Base-by-base conservation (phyloP, 2,329 filamentous ascomycete genomes). In the Talaromyces marneffei region DNA sequence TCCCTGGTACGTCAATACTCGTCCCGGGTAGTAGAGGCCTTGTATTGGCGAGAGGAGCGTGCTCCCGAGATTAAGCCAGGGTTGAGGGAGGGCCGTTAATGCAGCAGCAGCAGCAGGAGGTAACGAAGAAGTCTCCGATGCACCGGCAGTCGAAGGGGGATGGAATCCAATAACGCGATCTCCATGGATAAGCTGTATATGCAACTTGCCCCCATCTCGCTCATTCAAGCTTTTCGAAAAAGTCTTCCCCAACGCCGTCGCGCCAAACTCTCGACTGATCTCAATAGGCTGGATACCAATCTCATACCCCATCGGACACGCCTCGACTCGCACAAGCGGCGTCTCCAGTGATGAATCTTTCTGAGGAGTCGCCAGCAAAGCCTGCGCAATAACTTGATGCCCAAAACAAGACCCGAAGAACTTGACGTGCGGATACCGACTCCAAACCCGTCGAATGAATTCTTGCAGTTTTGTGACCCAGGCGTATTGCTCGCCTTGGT, bases 371-470 rank as follows among this genome's bases (percentile, higher is more conserved):
- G 65, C 62, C 2, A 72, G 64, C 12, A 72, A 57, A 3, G 69
- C 67, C 25, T 71, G 65, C 1, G 70, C 72, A 40, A 73, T 66
- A 20, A 74, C 44, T 46, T 74, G 71, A 55, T 74, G 72, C 0
- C 72, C 72, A 63, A 75, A 57, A 62, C 72, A 75, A 2, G 72
- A 72, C 8, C 72, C 72, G 52, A 74, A 68, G 6, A 74, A 63
- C 16, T 69, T 70, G 3, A 75, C 71, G 23, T 68, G 42, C 2
- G 72, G 68, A 54, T 69, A 72, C 0, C 67, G 37, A 0, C 46
- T 56, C 58, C 68, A 73, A 0, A 74, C 68, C 0, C 50, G 67
- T 6, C 65, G 64, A 23, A 75, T 62, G 27, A 69, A 75, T 1
- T 60, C 53, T 46, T 69, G 64, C 1, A 75, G 56, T 0, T 65